These are phyloP conservation scores for Hypericum perforatum DNA, from an alignment of 345 rosid genomes.

Conservation along the genomic window DNA sequence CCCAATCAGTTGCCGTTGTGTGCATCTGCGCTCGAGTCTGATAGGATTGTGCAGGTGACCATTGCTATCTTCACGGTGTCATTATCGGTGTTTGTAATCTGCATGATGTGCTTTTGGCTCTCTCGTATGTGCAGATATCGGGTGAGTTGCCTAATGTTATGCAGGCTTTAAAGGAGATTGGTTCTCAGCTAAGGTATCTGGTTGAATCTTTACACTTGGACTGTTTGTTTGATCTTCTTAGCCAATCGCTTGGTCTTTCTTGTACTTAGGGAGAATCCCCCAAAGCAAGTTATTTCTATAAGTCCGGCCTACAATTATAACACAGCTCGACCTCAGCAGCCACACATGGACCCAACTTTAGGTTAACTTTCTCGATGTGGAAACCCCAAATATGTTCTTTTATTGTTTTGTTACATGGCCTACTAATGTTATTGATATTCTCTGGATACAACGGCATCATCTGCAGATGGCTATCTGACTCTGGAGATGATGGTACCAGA, in stretches of 20 bases:
- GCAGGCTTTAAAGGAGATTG: slow-evolving; percentile 51
- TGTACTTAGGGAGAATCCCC: slow-evolving; percentile 45
- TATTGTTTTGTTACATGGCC: slow-evolving; percentile 20
- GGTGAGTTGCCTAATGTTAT: slow-evolving; percentile 50
- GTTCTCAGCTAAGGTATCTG: slow-evolving; percentile 42
- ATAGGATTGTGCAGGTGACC: slow-evolving; percentile 52
- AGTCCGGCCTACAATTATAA: slow-evolving; percentile 48
- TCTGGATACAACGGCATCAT: slow-evolving; percentile 41
- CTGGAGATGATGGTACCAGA: slow-evolving; percentile 57
- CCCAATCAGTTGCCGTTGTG: slow-evolving; percentile 57
- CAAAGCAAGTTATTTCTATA: slow-evolving; percentile 49
- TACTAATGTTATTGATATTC: slow-evolving; percentile 34
- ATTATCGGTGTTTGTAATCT: background rate
- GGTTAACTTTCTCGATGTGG: slow-evolving; percentile 23
- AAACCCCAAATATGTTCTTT: slow-evolving; percentile 3
- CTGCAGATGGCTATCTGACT: slow-evolving; percentile 64
- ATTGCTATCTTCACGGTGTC: background rate
- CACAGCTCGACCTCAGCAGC: slow-evolving; percentile 28
- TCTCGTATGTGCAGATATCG: slow-evolving; percentile 29
- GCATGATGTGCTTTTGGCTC: background rate
- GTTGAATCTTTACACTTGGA: too few relatives aligned
- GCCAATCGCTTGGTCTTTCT: background rate
- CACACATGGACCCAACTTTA: slow-evolving; percentile 38
- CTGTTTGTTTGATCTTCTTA: background rate
- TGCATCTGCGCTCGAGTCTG: slow-evolving; percentile 64